These are phyloP conservation scores for Magnusiomyces clavatus DNA, from an alignment of 1,139 yeast genomes.

Conservation along the genomic window DNA sequence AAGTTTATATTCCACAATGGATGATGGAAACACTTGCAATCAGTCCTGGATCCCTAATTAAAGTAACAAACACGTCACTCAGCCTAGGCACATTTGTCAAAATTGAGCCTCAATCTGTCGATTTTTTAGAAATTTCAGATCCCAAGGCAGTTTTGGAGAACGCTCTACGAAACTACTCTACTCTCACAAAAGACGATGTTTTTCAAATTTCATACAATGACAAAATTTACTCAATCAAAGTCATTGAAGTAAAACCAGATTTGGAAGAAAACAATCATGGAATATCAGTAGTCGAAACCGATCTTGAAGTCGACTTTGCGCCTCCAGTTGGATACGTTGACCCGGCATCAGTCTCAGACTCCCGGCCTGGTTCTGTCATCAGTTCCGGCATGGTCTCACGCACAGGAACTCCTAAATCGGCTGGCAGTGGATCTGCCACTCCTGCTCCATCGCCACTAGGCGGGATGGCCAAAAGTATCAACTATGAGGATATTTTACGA, in stretches of 20 bases:
- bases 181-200: conserved; percentile 76
- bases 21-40: conserved; percentile 75
- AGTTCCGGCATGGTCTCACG: background rate
- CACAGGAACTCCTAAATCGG: conserved; percentile 1
- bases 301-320: conserved; percentile 94
- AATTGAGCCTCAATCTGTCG: conserved; percentile 91
- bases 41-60: conserved; percentile 72
- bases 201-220: conserved; percentile 84
- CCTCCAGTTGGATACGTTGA: conserved; percentile 98
- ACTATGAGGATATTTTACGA: conserved; percentile 38
- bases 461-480: conserved; percentile 72
- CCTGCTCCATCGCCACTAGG: conserved; percentile 38
- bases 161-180: conserved; percentile 81
- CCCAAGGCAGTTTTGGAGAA: conserved; percentile 96
- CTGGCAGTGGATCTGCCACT: conserved; percentile 5
- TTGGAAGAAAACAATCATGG: conserved; percentile 46
- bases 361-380: conserved; percentile 13
- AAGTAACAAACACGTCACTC: conserved; percentile 63
- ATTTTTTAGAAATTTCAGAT: conserved; percentile 86
- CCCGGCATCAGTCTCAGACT: conserved; percentile 37
- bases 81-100: conserved; percentile 85
- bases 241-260: conserved; percentile 75
- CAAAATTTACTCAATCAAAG: conserved; percentile 68
- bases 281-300: conserved; percentile 94
- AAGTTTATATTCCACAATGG: conserved; percentile 95